Percentiles rank a stretch among this genome's conserved stretches.
phyloP scores from a whole-genome alignment of 257 asterid genomes.

The Fraxinus pennsylvanica region DNA sequence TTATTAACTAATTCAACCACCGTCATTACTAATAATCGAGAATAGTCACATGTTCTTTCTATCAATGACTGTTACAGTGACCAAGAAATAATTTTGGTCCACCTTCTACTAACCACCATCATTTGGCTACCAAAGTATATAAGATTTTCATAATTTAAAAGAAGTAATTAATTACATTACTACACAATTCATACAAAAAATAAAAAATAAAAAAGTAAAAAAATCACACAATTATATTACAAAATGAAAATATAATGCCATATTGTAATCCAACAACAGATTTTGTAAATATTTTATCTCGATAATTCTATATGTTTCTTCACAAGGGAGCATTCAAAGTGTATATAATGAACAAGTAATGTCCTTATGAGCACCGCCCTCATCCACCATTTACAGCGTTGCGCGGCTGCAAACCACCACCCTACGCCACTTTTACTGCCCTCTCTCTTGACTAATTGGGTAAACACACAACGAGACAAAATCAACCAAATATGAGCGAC shows the following conservation, averaged over 20 bases:
- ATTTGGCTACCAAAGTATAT: background rate
- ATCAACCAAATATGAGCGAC: slow-evolving; percentile 44
- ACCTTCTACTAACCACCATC: background rate
- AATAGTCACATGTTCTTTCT: no score
- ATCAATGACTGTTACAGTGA: no score
- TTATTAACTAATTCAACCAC: no score
- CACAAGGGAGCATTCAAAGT: slow-evolving; percentile 12
- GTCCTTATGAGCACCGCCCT: slow-evolving; percentile 64
- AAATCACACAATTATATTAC: background rate
- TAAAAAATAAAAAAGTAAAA: no score
- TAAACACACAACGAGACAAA: slow-evolving; percentile 53
- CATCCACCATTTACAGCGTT: slow-evolving; percentile 61
- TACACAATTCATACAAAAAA: background rate
- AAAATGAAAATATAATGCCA: no score
- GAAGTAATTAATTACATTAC: no score
- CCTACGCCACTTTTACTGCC: slow-evolving; percentile 12
- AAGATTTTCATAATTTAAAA: no score
- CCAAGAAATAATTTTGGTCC: background rate
- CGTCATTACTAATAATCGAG: no score
- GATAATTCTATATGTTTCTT: slow-evolving; percentile 10
- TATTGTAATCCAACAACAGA: no score
- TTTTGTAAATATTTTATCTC: background rate
- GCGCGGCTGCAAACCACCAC: slow-evolving; percentile 4
- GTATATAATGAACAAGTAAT: background rate
- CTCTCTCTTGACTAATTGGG: slow-evolving; percentile 51